These are phyloP conservation scores for Drechslerella stenobrocha DNA, from an alignment of 2,329 filamentous ascomycete species.

Conservation along the genomic window DNA sequence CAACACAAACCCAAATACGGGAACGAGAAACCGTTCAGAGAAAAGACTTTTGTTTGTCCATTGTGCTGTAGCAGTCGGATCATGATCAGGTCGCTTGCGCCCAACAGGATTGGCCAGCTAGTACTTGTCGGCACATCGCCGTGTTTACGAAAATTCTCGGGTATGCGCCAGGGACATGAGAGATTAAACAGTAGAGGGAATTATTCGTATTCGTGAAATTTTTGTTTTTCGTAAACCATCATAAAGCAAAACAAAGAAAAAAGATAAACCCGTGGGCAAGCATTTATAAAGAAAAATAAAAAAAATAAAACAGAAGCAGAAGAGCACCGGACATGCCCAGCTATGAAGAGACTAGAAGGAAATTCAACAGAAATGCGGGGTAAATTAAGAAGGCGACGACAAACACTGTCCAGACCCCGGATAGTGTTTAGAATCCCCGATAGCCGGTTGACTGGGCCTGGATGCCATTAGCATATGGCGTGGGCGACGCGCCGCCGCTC, in stretches of 20 bases:
- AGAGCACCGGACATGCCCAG: constrained; percentile 17
- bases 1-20: no score
- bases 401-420: constrained; percentile 32
- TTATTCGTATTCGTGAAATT: constrained; percentile 37
- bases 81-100: neutral
- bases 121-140: constrained; percentile 32
- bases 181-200: constrained; percentile 31
- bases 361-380: neutral
- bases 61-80: no score
- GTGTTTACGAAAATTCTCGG: constrained; percentile 41
- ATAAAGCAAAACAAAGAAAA: constrained; percentile 10
- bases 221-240: constrained; percentile 30
- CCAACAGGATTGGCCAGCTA: constrained; percentile 1
- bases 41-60: no score
- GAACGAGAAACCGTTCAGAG: no score
- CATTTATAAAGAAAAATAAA: constrained; percentile 8
- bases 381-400: constrained; percentile 41
- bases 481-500: constrained; percentile 63
- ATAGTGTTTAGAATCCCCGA: constrained; percentile 59
- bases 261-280: constrained; percentile 8
- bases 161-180: constrained; percentile 13
- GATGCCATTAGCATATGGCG: constrained; percentile 81
- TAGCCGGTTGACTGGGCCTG: constrained; percentile 84
- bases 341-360: constrained; percentile 11
- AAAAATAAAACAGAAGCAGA: constrained; percentile 13